Evolutionary conservation across 2,329 filamentous ascomycete species (phyloP), one percentile per base, ranked within the genome.

Genomic region (Neofusicoccum ribis): DNA sequence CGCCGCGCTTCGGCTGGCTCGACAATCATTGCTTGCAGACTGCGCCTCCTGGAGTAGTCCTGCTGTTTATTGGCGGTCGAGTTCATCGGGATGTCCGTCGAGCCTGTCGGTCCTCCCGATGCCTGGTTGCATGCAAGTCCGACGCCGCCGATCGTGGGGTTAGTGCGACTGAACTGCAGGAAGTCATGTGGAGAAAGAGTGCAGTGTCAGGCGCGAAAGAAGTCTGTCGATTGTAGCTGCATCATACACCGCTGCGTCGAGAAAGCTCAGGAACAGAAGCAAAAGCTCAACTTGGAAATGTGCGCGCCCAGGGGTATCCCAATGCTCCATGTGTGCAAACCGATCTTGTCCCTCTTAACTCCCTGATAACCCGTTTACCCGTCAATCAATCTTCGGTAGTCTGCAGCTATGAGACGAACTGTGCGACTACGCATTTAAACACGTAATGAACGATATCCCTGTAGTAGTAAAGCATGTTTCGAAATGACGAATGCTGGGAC

Each of bases 221-320:
- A 47, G 27, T 7, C n/a, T 17, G 23, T 60, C 17, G 31, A 60
- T 60, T 60, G 27, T 15, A 34, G 14, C 12, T 36, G 56, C 43
- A 47, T 8, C n/a, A 9, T 44, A 17, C 9, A 8, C 12, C 11
- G 17, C 43, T 47, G 41, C 56, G 34, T 37, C 12, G 15, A 17
- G 15, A 59, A 46, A 34, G 23, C 15, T 23, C 3, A 60, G 43
- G 8, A 60, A 47, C 12, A 59, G 12, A 36, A 23, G 7, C 14
- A 31, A 31, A 17, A 44, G 23, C 20, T 34, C 39, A 31, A 17
- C 15, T n/a, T 36, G 54, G 27, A 7, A 23, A 36, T 46, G 7
- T 31, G 31, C 56, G 31, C 56, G 56, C 56, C 56, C 5, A 36
- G 6, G 56, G 56, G 56, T 60, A 60, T 60, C 31, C 56, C 56